phyloP scores from a whole-genome alignment of 805 yeast genomes.

The Wickerhamomyces mucosus region DNA sequence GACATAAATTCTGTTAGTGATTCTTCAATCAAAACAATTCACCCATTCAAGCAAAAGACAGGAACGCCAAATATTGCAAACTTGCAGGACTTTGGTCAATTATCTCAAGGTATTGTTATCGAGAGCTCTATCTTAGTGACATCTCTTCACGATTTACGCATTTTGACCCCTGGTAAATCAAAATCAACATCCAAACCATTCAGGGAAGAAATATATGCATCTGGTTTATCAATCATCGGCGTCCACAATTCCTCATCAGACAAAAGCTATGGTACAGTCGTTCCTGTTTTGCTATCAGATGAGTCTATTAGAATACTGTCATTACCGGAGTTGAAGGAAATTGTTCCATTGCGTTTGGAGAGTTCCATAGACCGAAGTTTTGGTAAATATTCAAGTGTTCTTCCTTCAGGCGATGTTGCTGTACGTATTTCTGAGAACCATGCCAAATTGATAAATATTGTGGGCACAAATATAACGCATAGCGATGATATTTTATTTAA shows the following conservation, averaged over 20 bases:
- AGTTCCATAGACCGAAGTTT: slow-evolving; percentile 29
- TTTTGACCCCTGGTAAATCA: slow-evolving; percentile 48
- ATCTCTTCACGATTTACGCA: slow-evolving; percentile 51
- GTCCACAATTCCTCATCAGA: slow-evolving; percentile 11
- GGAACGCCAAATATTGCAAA: slow-evolving; percentile 65
- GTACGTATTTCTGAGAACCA: slow-evolving; percentile 48
- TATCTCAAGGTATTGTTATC: slow-evolving; percentile 51
- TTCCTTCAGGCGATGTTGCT: slow-evolving; percentile 48
- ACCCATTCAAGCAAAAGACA: slow-evolving; percentile 45
- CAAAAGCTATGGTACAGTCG: slow-evolving; percentile 34
- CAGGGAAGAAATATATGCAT: slow-evolving; percentile 32
- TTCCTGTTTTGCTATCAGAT: slow-evolving; percentile 35
- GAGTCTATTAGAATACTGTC: slow-evolving; percentile 39
- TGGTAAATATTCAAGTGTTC: slow-evolving; percentile 33
- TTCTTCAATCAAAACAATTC: slow-evolving; percentile 39
- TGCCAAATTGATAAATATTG: slow-evolving; percentile 40
- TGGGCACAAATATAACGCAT: slow-evolving; percentile 13
- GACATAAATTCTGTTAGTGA: slow-evolving; percentile 40
- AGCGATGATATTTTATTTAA: slow-evolving; percentile 59
- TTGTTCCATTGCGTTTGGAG: slow-evolving; percentile 38
- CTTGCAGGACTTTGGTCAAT: slow-evolving; percentile 42
- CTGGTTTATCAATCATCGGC: slow-evolving; percentile 42
- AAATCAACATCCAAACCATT: slow-evolving; percentile 58
- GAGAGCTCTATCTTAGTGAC: slow-evolving; percentile 53
- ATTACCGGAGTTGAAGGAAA: slow-evolving; percentile 56